Evolutionary conservation across 345 rosid species (phyloP).

Genomic region (Bruguiera parviflora): DNA sequence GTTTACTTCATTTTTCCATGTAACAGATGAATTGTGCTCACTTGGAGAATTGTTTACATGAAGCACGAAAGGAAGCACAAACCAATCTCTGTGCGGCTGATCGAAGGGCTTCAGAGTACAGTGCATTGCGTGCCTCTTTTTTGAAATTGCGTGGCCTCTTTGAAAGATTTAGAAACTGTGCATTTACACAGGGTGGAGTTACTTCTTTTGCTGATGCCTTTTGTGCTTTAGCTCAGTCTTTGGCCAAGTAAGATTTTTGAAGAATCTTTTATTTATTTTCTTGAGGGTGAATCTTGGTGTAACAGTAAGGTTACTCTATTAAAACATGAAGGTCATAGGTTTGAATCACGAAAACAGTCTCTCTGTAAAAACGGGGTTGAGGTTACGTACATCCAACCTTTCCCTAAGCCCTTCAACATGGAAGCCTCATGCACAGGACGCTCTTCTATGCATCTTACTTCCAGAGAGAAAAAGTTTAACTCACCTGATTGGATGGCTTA

Average conservation of each 20-base stretch:
- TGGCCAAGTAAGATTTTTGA: slow-evolving; percentile 68
- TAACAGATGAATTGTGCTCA: slow-evolving; percentile 94
- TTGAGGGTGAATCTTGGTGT: not conserved
- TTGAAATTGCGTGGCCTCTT: slow-evolving; percentile 78
- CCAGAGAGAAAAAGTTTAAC: no score
- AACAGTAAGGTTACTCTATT: no score
- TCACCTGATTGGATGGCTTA: not conserved
- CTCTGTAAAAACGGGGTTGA: no score
- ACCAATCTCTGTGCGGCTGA: slow-evolving; percentile 96
- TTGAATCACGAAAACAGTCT: no score
- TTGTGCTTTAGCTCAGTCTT: slow-evolving; percentile 75
- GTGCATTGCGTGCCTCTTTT: slow-evolving; percentile 75
- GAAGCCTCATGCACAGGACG: no score
- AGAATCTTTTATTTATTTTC: not conserved
- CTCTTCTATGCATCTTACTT: no score
- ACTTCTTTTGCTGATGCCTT: slow-evolving; percentile 74
- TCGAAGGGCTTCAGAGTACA: slow-evolving; percentile 80
- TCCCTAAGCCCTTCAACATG: no score
- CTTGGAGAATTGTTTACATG: slow-evolving; percentile 96
- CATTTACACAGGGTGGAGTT: slow-evolving; percentile 60
- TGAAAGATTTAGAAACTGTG: slow-evolving; percentile 73
- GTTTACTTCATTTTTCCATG: not conserved
- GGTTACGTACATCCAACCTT: no score
- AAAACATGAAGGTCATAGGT: no score
- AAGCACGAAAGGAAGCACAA: slow-evolving; percentile 98